Conservation (phyloP, 2,329 filamentous ascomycete species). For the Xylaria sp. region DNA sequence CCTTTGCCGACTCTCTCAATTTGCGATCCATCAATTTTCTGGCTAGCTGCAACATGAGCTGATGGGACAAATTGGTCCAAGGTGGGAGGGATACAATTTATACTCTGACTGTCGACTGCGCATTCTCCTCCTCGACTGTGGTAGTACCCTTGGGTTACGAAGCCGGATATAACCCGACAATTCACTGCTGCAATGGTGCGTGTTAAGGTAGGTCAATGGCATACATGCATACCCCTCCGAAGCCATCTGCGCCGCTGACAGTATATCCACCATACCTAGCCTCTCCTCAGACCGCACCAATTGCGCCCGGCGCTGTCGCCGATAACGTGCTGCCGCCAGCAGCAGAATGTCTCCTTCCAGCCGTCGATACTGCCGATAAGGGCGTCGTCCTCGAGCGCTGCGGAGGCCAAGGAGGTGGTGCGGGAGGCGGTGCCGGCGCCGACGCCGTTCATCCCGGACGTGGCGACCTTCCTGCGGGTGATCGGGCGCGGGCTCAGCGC, state of each 20-base stretch:
- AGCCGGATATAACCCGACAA: neutral
- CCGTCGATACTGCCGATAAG: conserved; percentile 8
- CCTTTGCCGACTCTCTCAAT: conserved; percentile 27
- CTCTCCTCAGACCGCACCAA: conserved; percentile 35
- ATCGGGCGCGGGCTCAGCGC: conserved; percentile 86
- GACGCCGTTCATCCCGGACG: conserved; percentile 84
- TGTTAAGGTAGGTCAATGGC: conserved; percentile 30
- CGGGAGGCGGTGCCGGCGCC: conserved; percentile 59
- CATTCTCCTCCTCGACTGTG: neutral
- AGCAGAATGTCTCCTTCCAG: conserved; percentile 1
- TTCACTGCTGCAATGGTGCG: conserved; percentile 25
- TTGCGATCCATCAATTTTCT: conserved; percentile 22
- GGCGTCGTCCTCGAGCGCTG: conserved; percentile 8
- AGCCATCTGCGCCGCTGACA: neutral
- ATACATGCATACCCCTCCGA: neutral
- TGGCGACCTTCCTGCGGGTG: conserved; percentile 81
- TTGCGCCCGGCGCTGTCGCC: conserved; percentile 29
- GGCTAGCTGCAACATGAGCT: neutral
- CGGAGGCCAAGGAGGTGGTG: conserved; percentile 9
- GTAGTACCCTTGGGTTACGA: neutral
- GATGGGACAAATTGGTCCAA: neutral
- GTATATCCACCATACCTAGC: conserved; percentile 20
- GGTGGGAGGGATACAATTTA: neutral
- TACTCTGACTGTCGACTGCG: neutral
- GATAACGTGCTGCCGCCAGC: neutral